Evolutionary conservation across 2,329 filamentous ascomycete genomes (phyloP).

Genomic region (Neonectria faginata): DNA sequence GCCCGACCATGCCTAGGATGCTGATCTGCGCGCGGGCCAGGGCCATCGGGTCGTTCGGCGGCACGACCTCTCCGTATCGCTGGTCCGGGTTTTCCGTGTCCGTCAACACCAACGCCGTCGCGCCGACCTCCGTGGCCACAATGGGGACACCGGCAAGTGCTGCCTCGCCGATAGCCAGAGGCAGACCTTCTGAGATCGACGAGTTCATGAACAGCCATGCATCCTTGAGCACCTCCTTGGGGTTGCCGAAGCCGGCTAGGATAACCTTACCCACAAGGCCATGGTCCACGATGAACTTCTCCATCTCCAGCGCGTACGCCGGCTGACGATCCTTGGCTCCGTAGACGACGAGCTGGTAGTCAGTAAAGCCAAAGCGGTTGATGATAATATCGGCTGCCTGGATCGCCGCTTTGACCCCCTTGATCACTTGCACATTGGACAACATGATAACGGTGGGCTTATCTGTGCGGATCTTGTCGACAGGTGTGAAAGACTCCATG

Average conservation of each 20-base stretch:
- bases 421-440: conserved; percentile 39
- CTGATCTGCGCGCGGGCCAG: conserved; percentile 33
- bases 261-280: conserved; percentile 28
- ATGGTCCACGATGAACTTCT: conserved; percentile 34
- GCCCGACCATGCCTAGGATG: conserved; percentile 37
- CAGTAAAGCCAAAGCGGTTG: conserved; percentile 33
- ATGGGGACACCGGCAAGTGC: conserved; percentile 36
- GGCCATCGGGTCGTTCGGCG: conserved; percentile 35
- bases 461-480: conserved; percentile 35
- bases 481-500: conserved; percentile 35
- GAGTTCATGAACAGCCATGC: conserved; percentile 41
- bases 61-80: conserved; percentile 38
- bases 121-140: conserved; percentile 37
- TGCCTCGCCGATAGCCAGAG: conserved; percentile 36
- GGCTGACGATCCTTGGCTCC: conserved; percentile 38
- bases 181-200: conserved; percentile 37
- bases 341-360: conserved; percentile 36
- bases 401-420: conserved; percentile 37
- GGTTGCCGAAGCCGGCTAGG: conserved; percentile 36
- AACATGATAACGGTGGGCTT: conserved; percentile 37
- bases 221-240: conserved; percentile 36
- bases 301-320: conserved; percentile 36
- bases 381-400: conserved; percentile 37
- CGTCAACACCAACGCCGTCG: conserved; percentile 34
- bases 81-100: conserved; percentile 33